Base-by-base conservation (phyloP, 2,329 filamentous ascomycete species). In the Penicillium sp. region DNA sequence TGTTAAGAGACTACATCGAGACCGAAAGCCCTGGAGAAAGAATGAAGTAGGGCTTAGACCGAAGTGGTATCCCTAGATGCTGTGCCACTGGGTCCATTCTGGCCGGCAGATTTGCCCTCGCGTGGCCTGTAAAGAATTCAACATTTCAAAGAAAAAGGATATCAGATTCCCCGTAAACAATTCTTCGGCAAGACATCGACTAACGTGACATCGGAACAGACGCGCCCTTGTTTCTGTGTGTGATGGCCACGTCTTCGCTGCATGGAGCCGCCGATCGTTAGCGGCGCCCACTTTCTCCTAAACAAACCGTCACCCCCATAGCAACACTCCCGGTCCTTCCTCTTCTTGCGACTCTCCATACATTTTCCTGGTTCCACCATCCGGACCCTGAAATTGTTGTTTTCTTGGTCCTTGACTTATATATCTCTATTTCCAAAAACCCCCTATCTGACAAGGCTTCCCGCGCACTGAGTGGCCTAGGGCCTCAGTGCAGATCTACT, bases 401-500 rank as follows among this genome's bases (percentile, higher is more conserved):
- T 42, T 50, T 24, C 14, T 29, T 35, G n/a, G 47, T 26, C 44
- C 47, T 54, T 31, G 16, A 45, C 22, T 19, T 47, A 29, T 54
- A 51, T 52, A 44, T 16, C 27, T 49, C 35, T 27, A 31, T 11
- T 39, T 22, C n/a, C 8, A 16, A 33, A 24, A n/a, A 19, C 24
- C 50, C 44, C 33, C 44, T n/a, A 39, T 31, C 26, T 43, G 44
- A 45, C 35, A n/a, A 31, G 44, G 52, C 43, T 27, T 46, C 45
- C 46, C 54, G 56, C 67, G 71, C 68, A 68, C 69, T 72, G 69
- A 66, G 58, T 58, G 66, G 63, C 65, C 59, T 59, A 58, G 61
- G 56, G 65, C 68, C 69, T 70, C 70, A 66, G 71, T 71, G 71
- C 69, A 65, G 52, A 56, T 61, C 57, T 44, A 64, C 62, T 37